These are phyloP conservation scores for Parietaria judaica DNA, from an alignment of 306 rosid species.

Conservation along the genomic window DNA sequence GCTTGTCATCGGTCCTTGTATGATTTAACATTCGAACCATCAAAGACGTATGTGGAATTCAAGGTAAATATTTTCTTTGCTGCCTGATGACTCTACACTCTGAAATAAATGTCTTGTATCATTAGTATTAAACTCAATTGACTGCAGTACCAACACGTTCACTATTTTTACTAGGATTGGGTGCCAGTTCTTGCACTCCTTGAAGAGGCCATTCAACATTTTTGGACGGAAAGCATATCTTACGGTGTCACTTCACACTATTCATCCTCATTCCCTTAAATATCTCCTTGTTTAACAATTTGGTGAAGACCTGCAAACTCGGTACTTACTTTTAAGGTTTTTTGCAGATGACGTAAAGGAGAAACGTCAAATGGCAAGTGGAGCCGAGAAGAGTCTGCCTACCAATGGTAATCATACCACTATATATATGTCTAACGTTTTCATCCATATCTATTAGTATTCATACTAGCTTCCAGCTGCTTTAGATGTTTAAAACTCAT, in stretches of 20 bases:
- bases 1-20: slow-evolving; percentile 67
- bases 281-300: too few relatives aligned
- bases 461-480: not conserved
- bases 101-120: not conserved
- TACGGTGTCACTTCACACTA: slow-evolving; percentile 34
- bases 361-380: slow-evolving; percentile 19
- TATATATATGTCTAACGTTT: not conserved
- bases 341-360: slow-evolving; percentile 19
- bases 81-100: slow-evolving; percentile 2
- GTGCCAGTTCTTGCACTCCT: slow-evolving; percentile 43
- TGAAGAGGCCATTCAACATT: slow-evolving; percentile 44
- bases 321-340: slow-evolving; percentile 20
- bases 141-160: slow-evolving; percentile 3
- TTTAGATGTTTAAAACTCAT: not conserved
- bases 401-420: slow-evolving; percentile 33
- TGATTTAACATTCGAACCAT: slow-evolving; percentile 73
- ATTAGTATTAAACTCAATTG: not conserved
- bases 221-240: slow-evolving; percentile 44
- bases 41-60: slow-evolving; percentile 74
- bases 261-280: too few relatives aligned
- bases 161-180: slow-evolving; percentile 53
- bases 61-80: slow-evolving; percentile 63
- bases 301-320: not conserved
- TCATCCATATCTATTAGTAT: not conserved
- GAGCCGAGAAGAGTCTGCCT: slow-evolving; percentile 29